Evolutionary conservation across 108 stramenopile genomes (phyloP).

Genomic region (Asterionellopsis glacialis): DNA sequence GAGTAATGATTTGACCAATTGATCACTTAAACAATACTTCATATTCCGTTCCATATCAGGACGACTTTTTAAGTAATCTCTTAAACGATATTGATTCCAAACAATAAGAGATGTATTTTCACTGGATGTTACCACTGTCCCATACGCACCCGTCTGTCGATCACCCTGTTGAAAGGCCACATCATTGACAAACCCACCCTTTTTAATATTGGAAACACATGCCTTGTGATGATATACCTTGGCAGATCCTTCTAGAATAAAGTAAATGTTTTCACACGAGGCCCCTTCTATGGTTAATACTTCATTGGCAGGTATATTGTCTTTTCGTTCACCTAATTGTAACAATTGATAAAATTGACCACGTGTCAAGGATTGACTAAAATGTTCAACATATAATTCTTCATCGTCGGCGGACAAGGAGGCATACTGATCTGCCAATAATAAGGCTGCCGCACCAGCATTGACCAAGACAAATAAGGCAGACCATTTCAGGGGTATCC

Average conservation of each 20-base stretch:
- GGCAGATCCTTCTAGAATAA: constrained; percentile 16
- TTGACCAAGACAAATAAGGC: constrained; percentile 27
- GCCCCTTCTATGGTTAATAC: constrained; percentile 12
- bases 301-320: constrained; percentile 3
- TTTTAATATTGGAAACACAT: constrained; percentile 15
- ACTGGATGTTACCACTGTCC: constrained; percentile 15
- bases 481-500: constrained; percentile 23
- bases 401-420: constrained; percentile 11
- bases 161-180: constrained; percentile 19
- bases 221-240: constrained; percentile 18
- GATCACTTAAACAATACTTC: constrained; percentile 19
- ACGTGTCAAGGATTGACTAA: constrained; percentile 8
- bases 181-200: constrained; percentile 35
- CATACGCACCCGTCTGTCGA: constrained; percentile 16
- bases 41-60: constrained; percentile 29
- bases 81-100: constrained; percentile 18
- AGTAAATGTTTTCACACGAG: constrained; percentile 16
- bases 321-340: background rate
- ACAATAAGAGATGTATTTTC: constrained; percentile 12
- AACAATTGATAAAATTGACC: constrained; percentile 24
- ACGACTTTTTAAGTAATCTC: constrained; percentile 10
- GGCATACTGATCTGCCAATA: constrained; percentile 17
- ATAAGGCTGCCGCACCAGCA: constrained; percentile 13
- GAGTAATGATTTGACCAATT: constrained; percentile 18
- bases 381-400: constrained; percentile 16